A percentile compares a stretch with the other conserved stretches of the same genome.
These are phyloP conservation scores for Aspergillus costaricaensis DNA, from an alignment of 2,329 filamentous ascomycete genomes.

Conservation along the genomic window DNA sequence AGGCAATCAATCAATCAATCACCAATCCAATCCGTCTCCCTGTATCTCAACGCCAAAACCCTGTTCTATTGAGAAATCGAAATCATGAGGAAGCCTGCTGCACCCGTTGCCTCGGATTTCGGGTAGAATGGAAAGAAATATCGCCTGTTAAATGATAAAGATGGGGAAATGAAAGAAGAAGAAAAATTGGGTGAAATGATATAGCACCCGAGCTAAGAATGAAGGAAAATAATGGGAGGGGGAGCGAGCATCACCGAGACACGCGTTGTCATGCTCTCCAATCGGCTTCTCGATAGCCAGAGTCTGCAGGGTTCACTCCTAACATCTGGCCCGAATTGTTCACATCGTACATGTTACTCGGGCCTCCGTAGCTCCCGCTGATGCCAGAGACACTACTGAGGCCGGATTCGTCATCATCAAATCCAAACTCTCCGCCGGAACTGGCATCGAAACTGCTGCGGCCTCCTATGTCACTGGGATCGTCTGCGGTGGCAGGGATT, in stretches of 20 bases:
- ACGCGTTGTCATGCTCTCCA: slow-evolving; percentile 25
- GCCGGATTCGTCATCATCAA: slow-evolving; percentile 47
- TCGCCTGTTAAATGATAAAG: background rate
- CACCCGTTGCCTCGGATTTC: background rate
- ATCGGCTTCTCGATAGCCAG: slow-evolving; percentile 31
- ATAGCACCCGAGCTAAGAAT: background rate
- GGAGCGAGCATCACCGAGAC: background rate
- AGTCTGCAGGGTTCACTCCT: slow-evolving; percentile 31
- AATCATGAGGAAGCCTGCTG: slow-evolving; percentile 1
- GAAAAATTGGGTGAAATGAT: background rate
- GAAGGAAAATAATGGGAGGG: slow-evolving; percentile 6
- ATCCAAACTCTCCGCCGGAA: slow-evolving; percentile 46
- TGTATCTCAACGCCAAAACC: slow-evolving; percentile 30
- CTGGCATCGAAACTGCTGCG: slow-evolving; percentile 56
- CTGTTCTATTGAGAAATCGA: slow-evolving; percentile 22
- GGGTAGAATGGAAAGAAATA: background rate
- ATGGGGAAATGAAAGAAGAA: background rate
- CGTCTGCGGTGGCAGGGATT: slow-evolving; percentile 61
- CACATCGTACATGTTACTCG: slow-evolving; percentile 35
- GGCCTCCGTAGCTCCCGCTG: slow-evolving; percentile 36
- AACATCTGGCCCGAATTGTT: slow-evolving; percentile 32
- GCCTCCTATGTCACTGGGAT: slow-evolving; percentile 63
- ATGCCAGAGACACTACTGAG: slow-evolving; percentile 38
- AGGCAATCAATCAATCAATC: slow-evolving; percentile 4
- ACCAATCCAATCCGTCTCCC: slow-evolving; percentile 7